A percentile compares a stretch with the other conserved stretches of the same genome.
These are phyloP conservation scores for Podila verticillata DNA, from an alignment of 192 early-diverging fungal species.

Conservation along the genomic window DNA sequence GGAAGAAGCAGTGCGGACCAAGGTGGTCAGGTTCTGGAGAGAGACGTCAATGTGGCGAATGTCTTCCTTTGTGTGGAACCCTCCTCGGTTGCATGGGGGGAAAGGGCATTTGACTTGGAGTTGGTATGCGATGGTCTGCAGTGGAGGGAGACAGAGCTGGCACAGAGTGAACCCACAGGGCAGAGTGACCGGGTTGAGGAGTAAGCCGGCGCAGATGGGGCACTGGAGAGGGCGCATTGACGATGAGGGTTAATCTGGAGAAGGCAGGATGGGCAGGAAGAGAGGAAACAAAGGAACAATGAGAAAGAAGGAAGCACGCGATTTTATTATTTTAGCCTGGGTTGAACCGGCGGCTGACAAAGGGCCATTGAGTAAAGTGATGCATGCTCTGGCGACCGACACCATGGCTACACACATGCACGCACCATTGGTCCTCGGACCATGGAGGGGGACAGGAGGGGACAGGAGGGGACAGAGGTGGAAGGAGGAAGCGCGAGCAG, in stretches of 20 bases:
- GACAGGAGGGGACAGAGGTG: too few species aligned
- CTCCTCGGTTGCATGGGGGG: slow-evolving; percentile 16
- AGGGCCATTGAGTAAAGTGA: too few species aligned
- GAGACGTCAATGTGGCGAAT: slow-evolving; percentile 45
- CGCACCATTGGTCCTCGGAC: too few species aligned
- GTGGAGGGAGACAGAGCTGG: slow-evolving; percentile 26
- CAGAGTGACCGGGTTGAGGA: slow-evolving; percentile 51
- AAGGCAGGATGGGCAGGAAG: slow-evolving; percentile 4
- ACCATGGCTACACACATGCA: too few species aligned
- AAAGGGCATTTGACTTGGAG: slow-evolving; percentile 31
- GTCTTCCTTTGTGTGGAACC: slow-evolving; percentile 13
- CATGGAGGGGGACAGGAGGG: too few species aligned
- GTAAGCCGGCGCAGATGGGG: slow-evolving; percentile 37
- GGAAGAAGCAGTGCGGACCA: slow-evolving; percentile 14
- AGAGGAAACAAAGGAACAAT: slow-evolving; percentile 5
- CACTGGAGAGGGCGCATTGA: slow-evolving; percentile 30
- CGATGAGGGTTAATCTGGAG: too few species aligned
- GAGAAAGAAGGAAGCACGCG: not conserved
- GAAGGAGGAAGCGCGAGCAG: too few species aligned
- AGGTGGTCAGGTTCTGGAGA: slow-evolving; percentile 33
- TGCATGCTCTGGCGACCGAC: too few species aligned
- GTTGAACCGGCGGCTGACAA: too few species aligned
- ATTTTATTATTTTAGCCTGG: too few species aligned
- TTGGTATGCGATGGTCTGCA: slow-evolving; percentile 37
- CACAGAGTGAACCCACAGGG: slow-evolving; percentile 58